Base-by-base conservation (phyloP, 2,329 filamentous ascomycete species). In the Lasiodiplodia theobromae region DNA sequence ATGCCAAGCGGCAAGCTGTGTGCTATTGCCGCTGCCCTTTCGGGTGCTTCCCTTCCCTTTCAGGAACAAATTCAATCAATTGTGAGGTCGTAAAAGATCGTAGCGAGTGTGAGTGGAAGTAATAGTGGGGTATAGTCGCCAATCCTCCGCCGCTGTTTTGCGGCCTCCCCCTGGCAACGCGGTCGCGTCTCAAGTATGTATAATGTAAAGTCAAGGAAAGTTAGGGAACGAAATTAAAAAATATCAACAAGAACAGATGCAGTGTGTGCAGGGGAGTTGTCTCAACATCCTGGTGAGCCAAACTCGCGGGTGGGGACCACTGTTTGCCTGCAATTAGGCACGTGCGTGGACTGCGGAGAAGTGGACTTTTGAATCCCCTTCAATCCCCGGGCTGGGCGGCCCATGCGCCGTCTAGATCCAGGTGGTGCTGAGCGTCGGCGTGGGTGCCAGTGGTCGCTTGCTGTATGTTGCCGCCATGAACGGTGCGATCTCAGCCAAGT, bases 401-500 rank as follows among this genome's bases (percentile, higher is more conserved):
- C 34, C 37, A 25, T 62, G 21, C 23, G 18, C 23, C 54, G 21
- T 38, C 49, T 68, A 68, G 31, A 68, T 68, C 67, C 67, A 68
- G 12, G 58, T 68, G 52, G 47, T 68, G 40, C 54, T 60, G 23
- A 65, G 60, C n/a, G 60, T 65, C n/a, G 60, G 67, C n/a, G 67
- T 56, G 25, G 67, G 58, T 18, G 38, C 60, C 37, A 44, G 16
- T 28, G 58, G 56, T 23, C 54, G 58, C 25, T 23, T 57, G 31
- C 52, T 31, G 60, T 65, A 68, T 23, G 51, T 44, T 28, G 6
- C 31, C 5, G 58, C 58, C 25, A 76, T 78, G 7, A 97, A 81
- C 68, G 86, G 87, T 72, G 92, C 86, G 68, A 98, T 91, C 77
- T 97, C 94, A 54, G 84, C 83, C 69, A 96, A 82, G 81, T 99